These are phyloP conservation scores for Trichoderma sp. DNA, from an alignment of 2,329 filamentous ascomycete species.

Conservation along the genomic window DNA sequence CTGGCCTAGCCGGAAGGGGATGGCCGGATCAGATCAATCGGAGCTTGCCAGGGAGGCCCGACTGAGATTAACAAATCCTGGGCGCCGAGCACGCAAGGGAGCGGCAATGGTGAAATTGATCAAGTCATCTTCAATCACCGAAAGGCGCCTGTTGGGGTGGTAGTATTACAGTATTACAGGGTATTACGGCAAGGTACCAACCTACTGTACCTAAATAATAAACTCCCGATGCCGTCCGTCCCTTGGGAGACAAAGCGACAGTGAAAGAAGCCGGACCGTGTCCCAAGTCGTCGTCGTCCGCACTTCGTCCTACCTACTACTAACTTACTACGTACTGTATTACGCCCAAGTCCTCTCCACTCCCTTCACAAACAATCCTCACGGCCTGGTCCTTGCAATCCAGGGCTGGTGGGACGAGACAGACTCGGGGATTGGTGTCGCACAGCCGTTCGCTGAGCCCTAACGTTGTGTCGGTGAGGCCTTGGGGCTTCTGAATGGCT, in stretches of 20 bases:
- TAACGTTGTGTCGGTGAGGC: conserved; percentile 14
- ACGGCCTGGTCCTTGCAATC: not conserved
- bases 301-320: no score
- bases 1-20: not conserved
- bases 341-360: not conserved
- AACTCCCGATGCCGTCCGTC: no score
- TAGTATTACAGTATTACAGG: no score
- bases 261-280: not conserved
- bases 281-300: no score
- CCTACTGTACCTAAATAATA: no score
- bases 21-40: conserved; percentile 8
- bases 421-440: not conserved
- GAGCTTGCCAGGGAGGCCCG: not conserved
- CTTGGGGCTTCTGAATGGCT: conserved; percentile 4
- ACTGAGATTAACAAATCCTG: not conserved
- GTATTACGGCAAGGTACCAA: no score
- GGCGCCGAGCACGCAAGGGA: conserved; percentile 5
- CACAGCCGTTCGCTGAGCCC: conserved; percentile 6
- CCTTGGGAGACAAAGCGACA: no score
- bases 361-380: not conserved
- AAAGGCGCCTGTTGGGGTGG: no score
- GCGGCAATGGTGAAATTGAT: not conserved
- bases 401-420: not conserved
- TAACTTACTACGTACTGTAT: no score
- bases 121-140: no score